These are phyloP conservation scores for Neofusicoccum kwambonambiense DNA, from an alignment of 2,329 filamentous ascomycete species.

Conservation along the genomic window DNA sequence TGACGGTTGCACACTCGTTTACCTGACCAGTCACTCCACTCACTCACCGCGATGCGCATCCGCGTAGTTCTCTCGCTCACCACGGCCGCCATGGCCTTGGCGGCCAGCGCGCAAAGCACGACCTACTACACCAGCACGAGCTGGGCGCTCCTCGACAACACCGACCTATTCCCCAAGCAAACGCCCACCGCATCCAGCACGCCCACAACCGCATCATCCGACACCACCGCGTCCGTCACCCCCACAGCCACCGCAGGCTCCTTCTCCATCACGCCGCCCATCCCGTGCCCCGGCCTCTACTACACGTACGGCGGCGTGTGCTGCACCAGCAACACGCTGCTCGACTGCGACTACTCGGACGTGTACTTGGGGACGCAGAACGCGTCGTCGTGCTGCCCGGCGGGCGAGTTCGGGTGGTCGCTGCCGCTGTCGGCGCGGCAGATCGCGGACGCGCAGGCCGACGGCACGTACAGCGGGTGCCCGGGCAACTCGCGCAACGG, in stretches of 20 bases:
- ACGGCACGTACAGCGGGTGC: not conserved
- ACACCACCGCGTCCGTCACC: not conserved
- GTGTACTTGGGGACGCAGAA: not conserved
- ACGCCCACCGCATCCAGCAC: not conserved
- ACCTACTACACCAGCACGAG: not conserved
- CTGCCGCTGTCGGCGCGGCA: not conserved
- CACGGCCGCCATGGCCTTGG: no score
- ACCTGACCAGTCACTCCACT: not conserved
- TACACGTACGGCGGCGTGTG: constrained; percentile 8
- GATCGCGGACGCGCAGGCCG: not conserved
- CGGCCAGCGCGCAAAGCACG: not conserved
- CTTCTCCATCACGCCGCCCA: not conserved
- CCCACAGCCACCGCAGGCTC: not conserved
- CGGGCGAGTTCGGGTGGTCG: not conserved
- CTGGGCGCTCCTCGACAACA: not conserved
- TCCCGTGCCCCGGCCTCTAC: not conserved
- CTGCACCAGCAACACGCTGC: not conserved
- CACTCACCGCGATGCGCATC: not conserved
- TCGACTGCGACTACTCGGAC: not conserved
- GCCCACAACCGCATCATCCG: not conserved
- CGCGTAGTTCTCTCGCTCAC: no score
- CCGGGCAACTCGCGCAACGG: not conserved
- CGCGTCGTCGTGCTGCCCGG: not conserved
- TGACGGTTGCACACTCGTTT: no score
- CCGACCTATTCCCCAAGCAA: not conserved